A percentile compares a stretch with the other conserved stretches of the same genome.
These are phyloP conservation scores for Bisporella sp. DNA, from an alignment of 2,329 filamentous ascomycete species.

Conservation along the genomic window DNA sequence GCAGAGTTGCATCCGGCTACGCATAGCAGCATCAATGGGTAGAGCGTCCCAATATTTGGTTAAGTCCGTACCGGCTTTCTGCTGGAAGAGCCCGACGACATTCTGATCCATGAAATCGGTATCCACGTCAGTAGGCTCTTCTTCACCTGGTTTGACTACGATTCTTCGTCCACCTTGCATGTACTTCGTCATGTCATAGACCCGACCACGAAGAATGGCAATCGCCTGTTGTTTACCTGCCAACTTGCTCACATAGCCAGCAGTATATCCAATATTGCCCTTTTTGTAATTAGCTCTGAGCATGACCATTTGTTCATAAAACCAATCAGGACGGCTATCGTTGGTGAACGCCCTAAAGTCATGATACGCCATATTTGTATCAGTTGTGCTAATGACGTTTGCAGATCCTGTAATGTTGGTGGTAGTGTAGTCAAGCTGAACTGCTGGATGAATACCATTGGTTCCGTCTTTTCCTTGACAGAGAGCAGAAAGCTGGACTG, in stretches of 20 bases:
- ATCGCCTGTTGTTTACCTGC: conserved; percentile 57
- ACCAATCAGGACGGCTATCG: conserved; percentile 85
- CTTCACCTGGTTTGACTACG: conserved; percentile 46
- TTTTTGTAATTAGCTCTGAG: conserved; percentile 76
- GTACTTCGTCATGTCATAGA: conserved; percentile 90
- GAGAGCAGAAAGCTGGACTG: conserved; percentile 86
- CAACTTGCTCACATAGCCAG: conserved; percentile 67
- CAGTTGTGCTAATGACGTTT: conserved; percentile 55
- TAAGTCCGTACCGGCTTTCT: conserved; percentile 70
- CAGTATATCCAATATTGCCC: conserved; percentile 78
- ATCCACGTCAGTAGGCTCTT: conserved; percentile 41
- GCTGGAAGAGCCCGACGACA: conserved; percentile 71
- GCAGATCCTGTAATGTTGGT: conserved; percentile 68
- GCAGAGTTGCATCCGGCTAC: conserved; percentile 68
- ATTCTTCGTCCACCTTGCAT: conserved; percentile 65
- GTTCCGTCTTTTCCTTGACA: conserved; percentile 69
- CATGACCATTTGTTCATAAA: conserved; percentile 76
- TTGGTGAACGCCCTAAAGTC: conserved; percentile 85
- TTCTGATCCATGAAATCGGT: conserved; percentile 74
- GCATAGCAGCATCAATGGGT: conserved; percentile 46
- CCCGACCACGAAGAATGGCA: conserved; percentile 67
- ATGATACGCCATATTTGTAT: conserved; percentile 75
- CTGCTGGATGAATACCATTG: conserved; percentile 48
- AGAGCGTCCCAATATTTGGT: conserved; percentile 77
- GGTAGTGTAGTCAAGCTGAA: conserved; percentile 78